Conservation (phyloP, 345 rosid genomes). For the Carallia pectinifolia region DNA sequence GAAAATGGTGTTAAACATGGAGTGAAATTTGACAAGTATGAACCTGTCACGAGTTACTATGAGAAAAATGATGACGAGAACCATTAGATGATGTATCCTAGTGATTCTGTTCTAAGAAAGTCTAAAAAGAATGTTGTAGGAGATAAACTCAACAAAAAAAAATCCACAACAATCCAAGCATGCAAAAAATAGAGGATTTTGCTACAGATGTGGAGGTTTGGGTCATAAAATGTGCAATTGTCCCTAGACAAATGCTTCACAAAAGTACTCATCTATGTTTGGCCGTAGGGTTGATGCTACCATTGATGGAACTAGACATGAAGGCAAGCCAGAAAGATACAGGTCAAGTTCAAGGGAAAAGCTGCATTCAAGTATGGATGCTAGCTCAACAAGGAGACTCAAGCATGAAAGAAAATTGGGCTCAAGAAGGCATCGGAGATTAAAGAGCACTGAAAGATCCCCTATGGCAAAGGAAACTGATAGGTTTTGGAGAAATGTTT, state of each 20-base stretch:
- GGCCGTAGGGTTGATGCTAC: slow-evolving; percentile 14
- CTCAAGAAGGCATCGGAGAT: slow-evolving; percentile 17
- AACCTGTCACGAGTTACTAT: slow-evolving; percentile 17
- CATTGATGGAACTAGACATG: slow-evolving; percentile 20
- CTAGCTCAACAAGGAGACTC: slow-evolving; percentile 1
- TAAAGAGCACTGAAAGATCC: slow-evolving; percentile 19
- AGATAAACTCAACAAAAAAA: slow-evolving; percentile 11
- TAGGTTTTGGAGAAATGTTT: slow-evolving; percentile 12
- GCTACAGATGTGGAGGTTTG: slow-evolving; percentile 35
- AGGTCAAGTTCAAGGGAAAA: slow-evolving; percentile 27
- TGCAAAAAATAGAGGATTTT: slow-evolving; percentile 21
- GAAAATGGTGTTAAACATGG: slow-evolving; percentile 23
- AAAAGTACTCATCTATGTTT: slow-evolving; percentile 21
- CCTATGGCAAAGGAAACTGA: slow-evolving; percentile 19
- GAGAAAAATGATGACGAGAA: slow-evolving; percentile 17
- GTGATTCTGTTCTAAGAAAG: slow-evolving; percentile 21
- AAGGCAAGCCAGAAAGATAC: slow-evolving; percentile 21
- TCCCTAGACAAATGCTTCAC: slow-evolving; percentile 20
- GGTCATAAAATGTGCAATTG: slow-evolving; percentile 44
- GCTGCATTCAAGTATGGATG: slow-evolving; percentile 19
- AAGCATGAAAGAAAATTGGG: slow-evolving; percentile 17
- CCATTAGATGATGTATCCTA: slow-evolving; percentile 13
- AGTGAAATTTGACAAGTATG: slow-evolving; percentile 31
- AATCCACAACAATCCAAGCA: slow-evolving; percentile 15
- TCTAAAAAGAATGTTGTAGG: slow-evolving; percentile 15